phyloP scores from a whole-genome alignment of 345 rosid genomes.

The Bruguiera gymnorhiza region DNA sequence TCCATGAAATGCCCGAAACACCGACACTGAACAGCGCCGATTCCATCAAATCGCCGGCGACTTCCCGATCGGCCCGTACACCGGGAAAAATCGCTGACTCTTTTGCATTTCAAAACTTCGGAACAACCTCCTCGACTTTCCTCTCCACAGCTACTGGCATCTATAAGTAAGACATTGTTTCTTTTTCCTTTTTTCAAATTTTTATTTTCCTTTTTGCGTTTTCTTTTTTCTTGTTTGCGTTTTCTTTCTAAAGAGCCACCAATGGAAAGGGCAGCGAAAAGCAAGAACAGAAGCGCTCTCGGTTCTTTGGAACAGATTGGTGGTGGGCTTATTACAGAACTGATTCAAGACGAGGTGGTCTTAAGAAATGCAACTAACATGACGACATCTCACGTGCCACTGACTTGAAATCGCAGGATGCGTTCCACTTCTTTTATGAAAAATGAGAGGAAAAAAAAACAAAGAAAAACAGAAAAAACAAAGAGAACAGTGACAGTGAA shows the following conservation, averaged over 20 bases:
- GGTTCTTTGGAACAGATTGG: neutral
- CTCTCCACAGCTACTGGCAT: no score
- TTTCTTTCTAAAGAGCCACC: no score
- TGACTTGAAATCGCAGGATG: conserved; percentile 3
- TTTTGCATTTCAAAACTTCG: conserved; percentile 21
- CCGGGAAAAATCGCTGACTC: conserved; percentile 18
- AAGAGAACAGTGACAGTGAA: neutral
- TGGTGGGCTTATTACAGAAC: neutral
- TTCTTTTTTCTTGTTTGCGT: no score
- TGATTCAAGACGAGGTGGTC: neutral
- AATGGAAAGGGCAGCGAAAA: neutral
- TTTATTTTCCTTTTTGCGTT: no score
- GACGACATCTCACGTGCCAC: neutral
- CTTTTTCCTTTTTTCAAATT: no score
- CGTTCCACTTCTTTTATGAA: neutral
- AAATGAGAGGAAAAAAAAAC: no score
- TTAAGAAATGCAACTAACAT: no score
- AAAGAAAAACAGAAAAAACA: neutral
- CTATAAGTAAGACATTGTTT: no score
- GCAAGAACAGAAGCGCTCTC: neutral
- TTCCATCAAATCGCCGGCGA: conserved; percentile 28
- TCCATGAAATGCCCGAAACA: conserved; percentile 63
- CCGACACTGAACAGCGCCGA: conserved; percentile 24
- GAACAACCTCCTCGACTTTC: neutral
- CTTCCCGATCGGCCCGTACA: conserved; percentile 18